Evolutionary conservation across 805 yeast species (phyloP).

Genomic region (Candida fluviatilis): DNA sequence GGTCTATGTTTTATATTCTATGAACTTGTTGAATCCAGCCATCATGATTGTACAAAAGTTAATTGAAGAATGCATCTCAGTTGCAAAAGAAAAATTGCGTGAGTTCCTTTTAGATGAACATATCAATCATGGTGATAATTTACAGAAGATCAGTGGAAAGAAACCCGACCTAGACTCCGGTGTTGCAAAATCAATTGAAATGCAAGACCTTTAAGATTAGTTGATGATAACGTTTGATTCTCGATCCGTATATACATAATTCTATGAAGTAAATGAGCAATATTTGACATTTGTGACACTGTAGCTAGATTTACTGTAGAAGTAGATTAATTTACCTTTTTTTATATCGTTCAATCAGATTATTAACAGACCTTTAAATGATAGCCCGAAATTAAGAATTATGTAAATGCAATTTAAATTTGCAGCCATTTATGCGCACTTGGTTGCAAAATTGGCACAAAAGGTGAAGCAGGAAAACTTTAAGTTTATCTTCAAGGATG

Average conservation of each 20-base stretch:
- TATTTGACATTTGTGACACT: no score
- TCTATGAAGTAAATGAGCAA: no score
- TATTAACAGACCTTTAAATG: no score
- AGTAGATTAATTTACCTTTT: no score
- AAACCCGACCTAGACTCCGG: background rate
- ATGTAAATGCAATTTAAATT: background rate
- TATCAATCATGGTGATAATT: constrained; percentile 17
- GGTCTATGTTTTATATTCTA: constrained; percentile 60
- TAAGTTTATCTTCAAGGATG: no score
- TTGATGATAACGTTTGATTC: no score
- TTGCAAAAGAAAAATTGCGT: constrained; percentile 58
- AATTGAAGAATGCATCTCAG: constrained; percentile 49
- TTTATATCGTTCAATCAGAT: no score
- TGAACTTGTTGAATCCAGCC: constrained; percentile 77
- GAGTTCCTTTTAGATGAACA: constrained; percentile 54
- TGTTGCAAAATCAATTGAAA: constrained; percentile 8
- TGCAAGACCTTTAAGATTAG: constrained; percentile 11
- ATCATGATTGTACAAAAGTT: constrained; percentile 54
- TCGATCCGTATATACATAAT: no score
- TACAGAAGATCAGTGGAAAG: constrained; percentile 11
- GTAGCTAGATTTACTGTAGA: no score
- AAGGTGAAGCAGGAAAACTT: no score
- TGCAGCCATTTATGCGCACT: background rate
- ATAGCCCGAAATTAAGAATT: no score
- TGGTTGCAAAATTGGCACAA: no score